Percentiles rank a stretch among this genome's conserved stretches.
These are phyloP conservation scores for Acacia confusa DNA, from an alignment of 306 rosid species.

Conservation along the genomic window DNA sequence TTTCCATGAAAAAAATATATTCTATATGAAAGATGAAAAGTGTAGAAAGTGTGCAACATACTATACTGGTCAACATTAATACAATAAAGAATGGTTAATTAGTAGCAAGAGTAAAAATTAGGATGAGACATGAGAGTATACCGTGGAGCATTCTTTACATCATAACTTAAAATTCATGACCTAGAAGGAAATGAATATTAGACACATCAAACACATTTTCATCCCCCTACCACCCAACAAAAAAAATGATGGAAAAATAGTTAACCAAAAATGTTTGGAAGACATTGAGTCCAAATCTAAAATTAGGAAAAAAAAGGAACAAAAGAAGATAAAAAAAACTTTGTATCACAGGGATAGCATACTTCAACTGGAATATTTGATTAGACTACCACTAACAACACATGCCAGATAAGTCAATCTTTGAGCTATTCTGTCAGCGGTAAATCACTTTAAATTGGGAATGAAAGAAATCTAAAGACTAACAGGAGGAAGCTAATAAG, in stretches of 20 bases:
- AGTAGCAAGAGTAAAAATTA: neutral
- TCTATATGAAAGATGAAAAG: neutral
- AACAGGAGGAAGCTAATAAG: neutral
- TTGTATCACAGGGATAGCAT: too few relatives aligned
- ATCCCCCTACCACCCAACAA: too few relatives aligned
- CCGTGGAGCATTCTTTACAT: conserved; percentile 56
- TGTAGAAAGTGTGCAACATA: neutral
- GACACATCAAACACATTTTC: too few relatives aligned
- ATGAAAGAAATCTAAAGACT: neutral
- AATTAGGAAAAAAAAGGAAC: too few relatives aligned
- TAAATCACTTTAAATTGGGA: neutral
- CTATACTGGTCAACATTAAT: neutral
- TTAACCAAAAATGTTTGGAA: too few relatives aligned
- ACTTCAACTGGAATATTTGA: too few relatives aligned
- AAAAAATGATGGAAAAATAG: too few relatives aligned
- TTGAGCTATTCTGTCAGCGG: neutral
- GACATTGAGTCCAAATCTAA: too few relatives aligned
- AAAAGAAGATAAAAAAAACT: too few relatives aligned
- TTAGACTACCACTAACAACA: neutral
- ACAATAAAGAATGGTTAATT: neutral
- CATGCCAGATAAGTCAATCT: neutral
- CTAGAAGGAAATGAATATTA: too few relatives aligned
- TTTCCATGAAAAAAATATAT: neutral
- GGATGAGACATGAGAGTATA: conserved; percentile 22
- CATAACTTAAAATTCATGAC: too few relatives aligned